Base-by-base conservation (phyloP, 495 filamentous ascomycete species). In the Bathelium albidoporum region DNA sequence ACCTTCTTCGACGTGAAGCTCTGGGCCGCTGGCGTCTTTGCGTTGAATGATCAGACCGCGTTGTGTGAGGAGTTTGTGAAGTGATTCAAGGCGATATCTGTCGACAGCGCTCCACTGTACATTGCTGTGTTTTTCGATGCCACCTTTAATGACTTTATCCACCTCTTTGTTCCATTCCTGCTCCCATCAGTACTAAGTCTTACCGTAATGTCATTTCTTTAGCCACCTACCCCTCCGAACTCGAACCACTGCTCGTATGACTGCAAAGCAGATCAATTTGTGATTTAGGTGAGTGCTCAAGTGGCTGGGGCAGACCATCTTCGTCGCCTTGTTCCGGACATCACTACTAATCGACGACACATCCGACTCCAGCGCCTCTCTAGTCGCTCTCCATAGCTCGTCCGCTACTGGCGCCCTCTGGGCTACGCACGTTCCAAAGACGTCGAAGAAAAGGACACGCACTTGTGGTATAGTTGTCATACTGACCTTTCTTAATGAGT, bases 1-100 rank as follows among this genome's bases (percentile, higher is more conserved):
- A 7, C 80, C 80, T 49, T 80, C 59, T 55, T 16, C 24, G 4
- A 62, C 60, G 14, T 67, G 64, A 11, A 43, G 1, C 24, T 62
- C 29, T 7, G 49, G 49, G n/a, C 65, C 52, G 41, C 60, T 63
- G 43, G 32, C 28, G 59, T 62, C 61, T 18, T 45, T 18, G 14
- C 62, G 63, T 10, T 60, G 65, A 55, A 65, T 62, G 65, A 65
- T 32, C 10, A 70, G 63, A 28, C 60, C 49, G 49, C 24, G 49
- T 11, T 29, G 49, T 55, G 49, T 24, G 49, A 55, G 49, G 49
- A 55, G 32, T 43, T 45, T 62, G 39, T 2, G 41, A 2, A 62
- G 60, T 22, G n/a, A 32, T 49, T 32, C 41, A 45, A 62, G 0
- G 5, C 60, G 60, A 32, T 62, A 22, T 26, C 28, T 45, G 39